These are phyloP conservation scores for Desmodesmus armatus DNA, from an alignment of 139 green algal genomes.

Conservation along the genomic window DNA sequence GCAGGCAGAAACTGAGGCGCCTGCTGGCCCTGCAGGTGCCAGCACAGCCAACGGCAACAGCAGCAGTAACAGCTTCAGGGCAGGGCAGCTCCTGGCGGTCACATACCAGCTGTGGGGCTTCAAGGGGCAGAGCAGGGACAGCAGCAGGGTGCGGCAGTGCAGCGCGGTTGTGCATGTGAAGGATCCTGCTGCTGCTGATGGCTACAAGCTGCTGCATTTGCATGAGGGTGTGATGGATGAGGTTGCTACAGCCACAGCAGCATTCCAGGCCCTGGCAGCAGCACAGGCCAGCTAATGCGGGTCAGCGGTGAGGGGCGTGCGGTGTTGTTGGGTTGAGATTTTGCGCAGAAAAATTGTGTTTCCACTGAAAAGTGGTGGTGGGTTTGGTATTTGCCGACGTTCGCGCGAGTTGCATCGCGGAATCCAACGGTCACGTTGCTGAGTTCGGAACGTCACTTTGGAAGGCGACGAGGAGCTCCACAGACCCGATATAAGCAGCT, in stretches of 20 bases:
- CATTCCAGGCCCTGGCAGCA: slow-evolving; percentile 26
- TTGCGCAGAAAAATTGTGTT: no score
- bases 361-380: no score
- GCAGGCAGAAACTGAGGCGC: background rate
- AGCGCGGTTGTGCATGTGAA: background rate
- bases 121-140: slow-evolving; percentile 14
- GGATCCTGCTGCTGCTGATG: background rate
- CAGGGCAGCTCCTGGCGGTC: slow-evolving; percentile 30
- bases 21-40: background rate
- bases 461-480: no score
- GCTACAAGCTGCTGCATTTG: slow-evolving; percentile 45
- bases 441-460: no score
- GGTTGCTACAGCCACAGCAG: slow-evolving; percentile 9
- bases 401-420: no score
- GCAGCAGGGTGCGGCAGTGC: slow-evolving; percentile 32
- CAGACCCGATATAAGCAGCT: no score
- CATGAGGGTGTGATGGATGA: slow-evolving; percentile 33
- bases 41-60: background rate
- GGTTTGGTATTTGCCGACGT: no score
- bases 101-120: slow-evolving; percentile 48
- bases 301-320: no score
- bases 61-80: background rate
- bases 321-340: no score
- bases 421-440: no score
- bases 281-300: no score